Evolutionary conservation across 1,284 basidiomycete species (phyloP), one percentile per base, ranked within the genome.

Genomic region (Acaromyces ingoldii): DNA sequence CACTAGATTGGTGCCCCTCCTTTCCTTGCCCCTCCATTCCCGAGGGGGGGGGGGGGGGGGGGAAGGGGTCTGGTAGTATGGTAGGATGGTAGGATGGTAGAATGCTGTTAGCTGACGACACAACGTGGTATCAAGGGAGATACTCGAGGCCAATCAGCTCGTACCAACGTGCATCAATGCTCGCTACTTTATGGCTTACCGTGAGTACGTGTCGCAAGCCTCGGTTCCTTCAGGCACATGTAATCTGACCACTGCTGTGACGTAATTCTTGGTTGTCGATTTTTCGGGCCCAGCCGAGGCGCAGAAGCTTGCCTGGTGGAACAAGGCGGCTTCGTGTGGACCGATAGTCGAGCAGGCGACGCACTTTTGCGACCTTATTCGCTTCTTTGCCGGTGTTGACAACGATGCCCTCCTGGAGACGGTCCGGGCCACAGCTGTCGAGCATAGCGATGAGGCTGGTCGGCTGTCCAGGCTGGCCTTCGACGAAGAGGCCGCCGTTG

Each of bases 321-420:
- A 63, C 53, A 62, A 61, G 38, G 29, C 49, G 4, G 42, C 42
- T 17, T 65, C 60, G 0, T 72, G 72, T 43, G 72, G 69, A 19
- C 71, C 63, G 1, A 53, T 74, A 11, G 69, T 73, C 6, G 72
- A 74, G 53, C 71, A 74, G 52, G 71, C 65, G 0, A 74, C 72
- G 11, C 72, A 74, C 37, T 71, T 74, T 30, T 58, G 60, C 28
- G 59, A 62, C 37, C 60, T 74, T 3, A 58, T 65, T 21, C 58
- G 62, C 15, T 63, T 43, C 43, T 15, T 63, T 6, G 60, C 58
- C 0, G 63, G 61, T 15, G 25, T 11, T 28, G 42, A 38, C 10
- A 58, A 60, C 30, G 47, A 52, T 0, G 60, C 46, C 10, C 15
- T 60, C 9, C 30, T 55, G 11, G 53, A 57, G 7, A 55, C 31